Evolutionary conservation across 352 stramenopile species (phyloP).

Genomic region (Phytophthora meadii): DNA sequence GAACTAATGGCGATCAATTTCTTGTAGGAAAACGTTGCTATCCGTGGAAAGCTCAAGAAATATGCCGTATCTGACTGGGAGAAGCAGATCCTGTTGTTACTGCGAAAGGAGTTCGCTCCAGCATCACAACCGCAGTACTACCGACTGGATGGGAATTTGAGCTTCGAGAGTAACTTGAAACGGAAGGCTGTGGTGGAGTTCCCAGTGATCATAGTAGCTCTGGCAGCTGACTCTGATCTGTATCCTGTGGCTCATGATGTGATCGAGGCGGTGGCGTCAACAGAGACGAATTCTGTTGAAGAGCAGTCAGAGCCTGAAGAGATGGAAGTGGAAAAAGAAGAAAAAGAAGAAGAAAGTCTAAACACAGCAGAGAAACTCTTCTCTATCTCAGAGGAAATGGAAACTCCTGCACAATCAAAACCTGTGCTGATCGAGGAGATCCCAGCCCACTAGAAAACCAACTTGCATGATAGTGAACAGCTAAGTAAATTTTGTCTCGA

Average conservation of each 20-base stretch:
- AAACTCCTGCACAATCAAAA: constrained; percentile 15
- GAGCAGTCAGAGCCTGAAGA: constrained; percentile 11
- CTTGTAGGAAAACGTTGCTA: constrained; percentile 68
- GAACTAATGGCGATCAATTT: constrained; percentile 1
- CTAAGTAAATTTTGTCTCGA: too few species aligned
- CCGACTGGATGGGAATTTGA: constrained; percentile 62
- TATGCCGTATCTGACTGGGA: constrained; percentile 69
- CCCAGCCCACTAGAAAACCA: constrained; percentile 31
- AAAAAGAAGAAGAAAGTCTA: constrained; percentile 11
- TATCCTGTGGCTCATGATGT: constrained; percentile 71
- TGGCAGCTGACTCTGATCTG: constrained; percentile 48
- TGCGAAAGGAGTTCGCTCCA: constrained; percentile 82
- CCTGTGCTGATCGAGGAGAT: constrained; percentile 42
- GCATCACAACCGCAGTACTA: constrained; percentile 79
- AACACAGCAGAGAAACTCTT: constrained; percentile 21
- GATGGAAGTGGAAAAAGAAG: constrained; percentile 22
- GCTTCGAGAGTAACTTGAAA: constrained; percentile 77
- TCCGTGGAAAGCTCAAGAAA: constrained; percentile 75
- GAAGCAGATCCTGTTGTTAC: constrained; percentile 60
- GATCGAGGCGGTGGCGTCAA: constrained; percentile 61
- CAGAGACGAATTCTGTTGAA: constrained; percentile 11
- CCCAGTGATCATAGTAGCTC: constrained; percentile 69
- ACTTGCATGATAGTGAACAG: constrained; percentile 17
- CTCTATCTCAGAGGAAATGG: constrained; percentile 23
- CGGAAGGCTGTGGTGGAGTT: constrained; percentile 86